These are phyloP conservation scores for Mucor ambiguus DNA, from an alignment of 371 early-diverging fungal genomes.

Conservation along the genomic window DNA sequence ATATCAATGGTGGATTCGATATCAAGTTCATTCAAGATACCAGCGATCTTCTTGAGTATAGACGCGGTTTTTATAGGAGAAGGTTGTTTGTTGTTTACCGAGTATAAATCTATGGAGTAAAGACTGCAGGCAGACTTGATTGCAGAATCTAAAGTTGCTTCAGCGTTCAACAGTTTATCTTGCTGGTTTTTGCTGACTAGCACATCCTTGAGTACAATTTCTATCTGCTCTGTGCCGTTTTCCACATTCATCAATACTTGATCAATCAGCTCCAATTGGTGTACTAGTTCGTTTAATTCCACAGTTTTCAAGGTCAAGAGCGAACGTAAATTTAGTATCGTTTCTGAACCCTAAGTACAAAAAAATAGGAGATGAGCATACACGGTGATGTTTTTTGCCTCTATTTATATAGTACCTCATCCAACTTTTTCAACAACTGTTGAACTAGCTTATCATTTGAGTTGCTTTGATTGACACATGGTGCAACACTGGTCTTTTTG, in stretches of 20 bases:
- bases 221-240: slow-evolving; percentile 31
- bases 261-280: slow-evolving; percentile 34
- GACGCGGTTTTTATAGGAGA: slow-evolving; percentile 4
- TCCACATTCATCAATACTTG: slow-evolving; percentile 34
- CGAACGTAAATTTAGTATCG: slow-evolving; percentile 28
- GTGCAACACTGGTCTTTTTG: neutral
- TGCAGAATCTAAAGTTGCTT: slow-evolving; percentile 34
- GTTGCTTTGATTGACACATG: slow-evolving; percentile 1
- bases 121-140: slow-evolving; percentile 26
- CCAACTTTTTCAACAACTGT: slow-evolving; percentile 29
- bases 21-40: neutral
- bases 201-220: slow-evolving; percentile 27
- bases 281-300: slow-evolving; percentile 32
- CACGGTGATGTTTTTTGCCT: neutral
- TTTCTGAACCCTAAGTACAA: slow-evolving; percentile 31
- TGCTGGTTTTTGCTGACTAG: neutral
- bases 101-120: slow-evolving; percentile 9
- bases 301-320: slow-evolving; percentile 31
- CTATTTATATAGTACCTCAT: slow-evolving; percentile 19
- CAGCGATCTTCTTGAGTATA: neutral
- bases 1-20: neutral
- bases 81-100: slow-evolving; percentile 8
- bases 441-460: slow-evolving; percentile 20
- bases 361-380: neutral
- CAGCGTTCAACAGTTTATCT: slow-evolving; percentile 28